Conservation (phyloP, 768 basidiomycete species). For the Naganishia randhawae region DNA sequence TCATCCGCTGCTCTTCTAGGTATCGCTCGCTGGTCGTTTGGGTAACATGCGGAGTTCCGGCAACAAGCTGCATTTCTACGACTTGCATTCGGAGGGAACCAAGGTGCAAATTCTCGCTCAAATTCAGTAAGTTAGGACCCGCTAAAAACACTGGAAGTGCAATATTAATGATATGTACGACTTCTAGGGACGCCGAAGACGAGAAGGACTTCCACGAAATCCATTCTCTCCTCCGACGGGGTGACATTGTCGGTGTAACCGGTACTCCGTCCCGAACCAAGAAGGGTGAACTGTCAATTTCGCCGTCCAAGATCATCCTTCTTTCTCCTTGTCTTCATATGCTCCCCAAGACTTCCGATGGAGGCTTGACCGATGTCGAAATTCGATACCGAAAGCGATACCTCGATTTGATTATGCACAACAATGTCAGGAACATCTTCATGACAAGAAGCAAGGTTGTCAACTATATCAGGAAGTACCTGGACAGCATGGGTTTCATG, state of each 20-base stretch:
- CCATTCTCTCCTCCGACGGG: conserved; percentile 85
- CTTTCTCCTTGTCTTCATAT: conserved; percentile 96
- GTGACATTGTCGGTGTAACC: conserved; percentile 90
- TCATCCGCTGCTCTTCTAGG: conserved; percentile 27
- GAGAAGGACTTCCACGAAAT: conserved; percentile 60
- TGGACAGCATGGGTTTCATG: conserved; percentile 88
- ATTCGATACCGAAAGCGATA: conserved; percentile 97
- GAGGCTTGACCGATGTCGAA: conserved; percentile 95
- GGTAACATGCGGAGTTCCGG: conserved; percentile 81
- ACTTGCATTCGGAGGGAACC: conserved; percentile 82
- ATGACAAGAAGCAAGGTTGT: conserved; percentile 81
- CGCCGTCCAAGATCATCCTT: conserved; percentile 72
- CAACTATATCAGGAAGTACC: conserved; percentile 85
- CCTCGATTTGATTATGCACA: conserved; percentile 93
- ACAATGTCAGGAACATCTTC: conserved; percentile 82
- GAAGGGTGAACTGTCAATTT: conserved; percentile 90
- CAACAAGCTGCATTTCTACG: conserved; percentile 86
- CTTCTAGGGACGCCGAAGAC: conserved; percentile 47
- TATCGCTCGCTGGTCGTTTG: conserved; percentile 78
- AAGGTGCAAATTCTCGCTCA: conserved; percentile 96
- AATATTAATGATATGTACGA: neutral
- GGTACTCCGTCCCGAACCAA: conserved; percentile 87
- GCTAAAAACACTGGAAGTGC: neutral
- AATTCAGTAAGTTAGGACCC: conserved; percentile 60
- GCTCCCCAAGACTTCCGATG: conserved; percentile 77